These are phyloP conservation scores for Fusarium sp. DNA, from an alignment of 2,329 filamentous ascomycete genomes.

Conservation along the genomic window DNA sequence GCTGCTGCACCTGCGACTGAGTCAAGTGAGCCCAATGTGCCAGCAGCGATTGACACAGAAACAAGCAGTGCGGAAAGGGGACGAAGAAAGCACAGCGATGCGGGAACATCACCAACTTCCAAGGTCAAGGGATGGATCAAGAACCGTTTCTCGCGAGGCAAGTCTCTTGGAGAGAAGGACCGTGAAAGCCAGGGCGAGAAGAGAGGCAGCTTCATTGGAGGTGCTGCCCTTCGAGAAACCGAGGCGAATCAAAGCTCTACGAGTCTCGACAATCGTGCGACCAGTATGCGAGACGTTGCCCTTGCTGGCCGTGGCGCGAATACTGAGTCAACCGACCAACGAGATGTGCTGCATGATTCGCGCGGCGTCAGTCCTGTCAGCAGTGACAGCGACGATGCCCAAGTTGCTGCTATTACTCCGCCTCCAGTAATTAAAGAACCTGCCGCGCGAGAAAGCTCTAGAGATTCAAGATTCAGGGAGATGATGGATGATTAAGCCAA, in stretches of 20 bases:
- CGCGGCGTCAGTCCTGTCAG: slow-evolving; percentile 57
- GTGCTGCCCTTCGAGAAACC: slow-evolving; percentile 62
- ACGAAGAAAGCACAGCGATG: slow-evolving; percentile 40
- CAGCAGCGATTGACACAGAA: slow-evolving; percentile 33
- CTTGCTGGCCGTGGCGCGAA: slow-evolving; percentile 57
- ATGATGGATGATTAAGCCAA: slow-evolving; percentile 59
- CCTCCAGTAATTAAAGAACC: slow-evolving; percentile 56
- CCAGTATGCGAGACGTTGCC: slow-evolving; percentile 64
- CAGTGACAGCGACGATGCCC: slow-evolving; percentile 46
- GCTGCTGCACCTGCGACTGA: slow-evolving; percentile 14
- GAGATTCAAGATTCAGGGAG: slow-evolving; percentile 73
- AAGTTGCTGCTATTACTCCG: slow-evolving; percentile 53
- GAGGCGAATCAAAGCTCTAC: slow-evolving; percentile 62
- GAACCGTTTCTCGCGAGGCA: slow-evolving; percentile 64
- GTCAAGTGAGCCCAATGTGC: slow-evolving; percentile 7
- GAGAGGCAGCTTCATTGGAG: slow-evolving; percentile 64
- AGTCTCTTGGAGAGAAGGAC: slow-evolving; percentile 58
- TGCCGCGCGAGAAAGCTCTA: slow-evolving; percentile 57
- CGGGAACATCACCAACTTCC: slow-evolving; percentile 53
- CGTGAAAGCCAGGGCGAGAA: slow-evolving; percentile 56
- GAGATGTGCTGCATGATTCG: slow-evolving; percentile 49
- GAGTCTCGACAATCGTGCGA: slow-evolving; percentile 59
- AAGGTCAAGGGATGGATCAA: slow-evolving; percentile 71
- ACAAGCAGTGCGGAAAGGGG: slow-evolving; percentile 31
- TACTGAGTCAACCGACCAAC: slow-evolving; percentile 40